Evolutionary conservation across 768 basidiomycete genomes (phyloP).

Genomic region (Auricularia sp.): DNA sequence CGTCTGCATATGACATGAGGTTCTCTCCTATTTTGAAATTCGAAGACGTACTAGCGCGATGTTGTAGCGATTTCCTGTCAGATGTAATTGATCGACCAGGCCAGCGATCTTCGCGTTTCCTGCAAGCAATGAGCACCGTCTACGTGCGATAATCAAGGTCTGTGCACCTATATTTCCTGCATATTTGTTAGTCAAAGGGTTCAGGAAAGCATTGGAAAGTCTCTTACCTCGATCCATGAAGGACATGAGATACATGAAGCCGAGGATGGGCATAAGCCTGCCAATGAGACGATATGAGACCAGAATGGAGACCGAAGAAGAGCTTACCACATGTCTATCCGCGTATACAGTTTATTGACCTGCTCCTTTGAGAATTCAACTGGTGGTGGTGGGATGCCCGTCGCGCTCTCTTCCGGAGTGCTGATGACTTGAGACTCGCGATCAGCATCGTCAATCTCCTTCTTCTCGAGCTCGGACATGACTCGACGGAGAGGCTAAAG

Average conservation of each 20-base stretch:
- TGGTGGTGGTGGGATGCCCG: slow-evolving; percentile 29
- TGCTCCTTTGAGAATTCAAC: slow-evolving; percentile 31
- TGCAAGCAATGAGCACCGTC: slow-evolving; percentile 12
- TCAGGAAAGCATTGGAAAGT: background rate
- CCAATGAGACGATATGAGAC: background rate
- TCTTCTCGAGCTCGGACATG: no score
- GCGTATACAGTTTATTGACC: slow-evolving; percentile 45
- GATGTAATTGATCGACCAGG: slow-evolving; percentile 40
- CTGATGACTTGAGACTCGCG: no score
- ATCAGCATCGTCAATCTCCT: no score
- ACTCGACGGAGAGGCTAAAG: no score
- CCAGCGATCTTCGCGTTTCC: slow-evolving; percentile 64
- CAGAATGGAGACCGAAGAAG: background rate
- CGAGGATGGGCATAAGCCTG: slow-evolving; percentile 45
- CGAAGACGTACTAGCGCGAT: slow-evolving; percentile 42
- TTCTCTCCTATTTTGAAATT: background rate
- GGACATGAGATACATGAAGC: slow-evolving; percentile 50
- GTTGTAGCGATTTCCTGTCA: slow-evolving; percentile 53
- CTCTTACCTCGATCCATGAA: slow-evolving; percentile 51
- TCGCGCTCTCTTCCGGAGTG: no score
- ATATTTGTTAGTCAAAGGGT: background rate
- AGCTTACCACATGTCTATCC: slow-evolving; percentile 38
- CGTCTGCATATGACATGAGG: slow-evolving; percentile 29
- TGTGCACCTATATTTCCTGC: slow-evolving; percentile 45
- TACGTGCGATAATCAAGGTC: slow-evolving; percentile 1